Percentiles rank a stretch among this genome's conserved stretches.
phyloP scores from a whole-genome alignment of 108 stramenopile genomes.

The Skeletonema potamos region DNA sequence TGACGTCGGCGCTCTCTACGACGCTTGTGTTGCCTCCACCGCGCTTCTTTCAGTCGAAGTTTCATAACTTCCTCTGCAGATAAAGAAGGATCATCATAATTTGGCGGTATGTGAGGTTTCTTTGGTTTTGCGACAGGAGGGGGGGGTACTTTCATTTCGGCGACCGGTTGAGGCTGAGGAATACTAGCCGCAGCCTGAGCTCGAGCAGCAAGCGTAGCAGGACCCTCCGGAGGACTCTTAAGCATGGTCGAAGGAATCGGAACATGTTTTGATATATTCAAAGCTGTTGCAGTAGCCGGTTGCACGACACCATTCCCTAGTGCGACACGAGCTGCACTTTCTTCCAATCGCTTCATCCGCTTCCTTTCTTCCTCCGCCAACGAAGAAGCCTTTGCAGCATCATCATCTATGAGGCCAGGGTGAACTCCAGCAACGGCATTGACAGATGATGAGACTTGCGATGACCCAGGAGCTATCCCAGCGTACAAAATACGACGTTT shows the following conservation, averaged over 20 bases:
- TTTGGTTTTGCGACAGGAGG: conserved; percentile 15
- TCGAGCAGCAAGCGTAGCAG: conserved; percentile 35
- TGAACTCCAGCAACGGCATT: conserved; percentile 70
- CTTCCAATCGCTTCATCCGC: conserved; percentile 23
- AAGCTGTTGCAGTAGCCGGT: conserved; percentile 3
- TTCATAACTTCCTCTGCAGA: conserved; percentile 15
- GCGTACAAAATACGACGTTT: conserved; percentile 66
- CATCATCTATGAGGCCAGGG: conserved; percentile 49
- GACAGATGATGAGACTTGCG: conserved; percentile 65
- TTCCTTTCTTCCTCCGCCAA: conserved; percentile 37
- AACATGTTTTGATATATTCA: not conserved
- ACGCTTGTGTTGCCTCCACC: conserved; percentile 45
- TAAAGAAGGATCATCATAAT: conserved; percentile 34
- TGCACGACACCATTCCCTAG: conserved; percentile 3
- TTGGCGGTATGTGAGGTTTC: conserved; percentile 28
- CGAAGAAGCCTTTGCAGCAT: conserved; percentile 26
- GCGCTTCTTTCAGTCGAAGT: conserved; percentile 32
- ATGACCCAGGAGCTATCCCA: conserved; percentile 79
- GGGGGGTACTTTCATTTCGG: conserved; percentile 7
- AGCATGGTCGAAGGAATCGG: conserved; percentile 3
- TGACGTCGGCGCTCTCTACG: conserved; percentile 31
- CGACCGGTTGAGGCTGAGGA: not conserved
- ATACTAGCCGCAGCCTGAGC: conserved; percentile 8
- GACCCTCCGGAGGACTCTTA: conserved; percentile 23
- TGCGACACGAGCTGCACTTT: conserved; percentile 31